Evolutionary conservation across 345 rosid species (phyloP), one percentile per base, ranked within the genome.

Genomic region (Aethionema arabicum): DNA sequence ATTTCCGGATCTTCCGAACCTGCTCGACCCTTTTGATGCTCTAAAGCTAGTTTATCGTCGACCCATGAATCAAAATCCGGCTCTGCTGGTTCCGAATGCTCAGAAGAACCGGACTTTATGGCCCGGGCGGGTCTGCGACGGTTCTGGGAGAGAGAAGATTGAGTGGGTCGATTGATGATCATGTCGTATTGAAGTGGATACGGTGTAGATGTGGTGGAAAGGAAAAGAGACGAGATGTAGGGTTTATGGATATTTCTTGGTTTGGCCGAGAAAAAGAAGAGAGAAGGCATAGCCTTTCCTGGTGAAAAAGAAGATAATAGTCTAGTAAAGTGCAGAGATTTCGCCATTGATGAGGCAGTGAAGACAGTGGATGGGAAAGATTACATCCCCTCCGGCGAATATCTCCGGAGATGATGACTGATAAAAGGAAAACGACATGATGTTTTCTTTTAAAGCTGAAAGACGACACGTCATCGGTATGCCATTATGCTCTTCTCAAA

Each of bases 161-260:
- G 81, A 16, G 86, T 49, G 4, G 97, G 97, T 55, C 84, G 85
- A 74, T 59, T 77, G 78, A 85, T 76, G 61, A 90, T 85, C 86
- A 90, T 74, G 59, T 90, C 97, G 71, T 87, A 93, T 66, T 90
- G 96, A 56, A 85, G 85, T 33, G 95, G 99, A 78, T 75, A 85
- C 2, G 84, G 90, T 3, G 97, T 84, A 16, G 91, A 81, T 30
- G 81, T 74, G 12, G 79, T 77, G 67, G 93, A 86, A 61, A 83
- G 80, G 67, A 61, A 69, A 1, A 50, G 57, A 0, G 74, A 57
- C 31, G 67, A 4, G 69, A 67, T 13, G 56, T 31, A 11, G 75
- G 66, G 77, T 74, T 67, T 65, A 65, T 61, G 74, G 50, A 69
- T 29, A 60, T 30, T 58, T 39, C 55, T 63, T 16, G 67, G 65